Evolutionary conservation across 768 basidiomycete genomes (phyloP).

Genomic region (Scleroderma bovista): DNA sequence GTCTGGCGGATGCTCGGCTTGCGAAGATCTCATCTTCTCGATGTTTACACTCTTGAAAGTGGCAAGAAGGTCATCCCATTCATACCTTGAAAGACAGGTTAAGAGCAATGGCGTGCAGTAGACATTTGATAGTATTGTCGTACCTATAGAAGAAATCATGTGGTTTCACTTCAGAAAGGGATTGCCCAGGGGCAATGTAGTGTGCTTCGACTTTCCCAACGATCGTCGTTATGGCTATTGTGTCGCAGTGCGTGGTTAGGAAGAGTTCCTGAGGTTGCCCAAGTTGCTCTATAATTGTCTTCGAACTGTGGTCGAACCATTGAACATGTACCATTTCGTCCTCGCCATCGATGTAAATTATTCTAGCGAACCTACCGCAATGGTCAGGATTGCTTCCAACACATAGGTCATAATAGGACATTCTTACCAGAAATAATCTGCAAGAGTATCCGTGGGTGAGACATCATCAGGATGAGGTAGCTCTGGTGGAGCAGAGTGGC

Average conservation of each 20-base stretch:
- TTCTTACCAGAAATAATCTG: slow-evolving; percentile 70
- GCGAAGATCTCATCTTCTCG: slow-evolving; percentile 11
- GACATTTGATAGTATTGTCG: slow-evolving; percentile 3
- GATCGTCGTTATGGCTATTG: slow-evolving; percentile 34
- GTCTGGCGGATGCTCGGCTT: slow-evolving; percentile 32
- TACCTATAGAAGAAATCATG: slow-evolving; percentile 58
- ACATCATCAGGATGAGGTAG: slow-evolving; percentile 34
- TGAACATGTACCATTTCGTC: slow-evolving; percentile 52
- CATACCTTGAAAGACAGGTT: slow-evolving; percentile 36
- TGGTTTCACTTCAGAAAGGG: slow-evolving; percentile 21
- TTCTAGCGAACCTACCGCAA: slow-evolving; percentile 57
- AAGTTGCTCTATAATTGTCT: slow-evolving; percentile 56
- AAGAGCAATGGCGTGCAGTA: neutral
- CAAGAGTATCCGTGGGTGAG: slow-evolving; percentile 36
- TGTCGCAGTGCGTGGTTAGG: slow-evolving; percentile 49
- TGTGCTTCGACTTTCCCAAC: slow-evolving; percentile 46
- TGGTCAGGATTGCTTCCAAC: neutral
- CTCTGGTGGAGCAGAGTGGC: slow-evolving; percentile 22
- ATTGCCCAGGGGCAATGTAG: slow-evolving; percentile 21
- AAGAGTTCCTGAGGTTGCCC: slow-evolving; percentile 63
- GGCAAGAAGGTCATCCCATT: slow-evolving; percentile 42
- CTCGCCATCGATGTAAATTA: slow-evolving; percentile 46
- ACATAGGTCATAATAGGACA: neutral
- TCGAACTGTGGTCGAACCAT: slow-evolving; percentile 69
- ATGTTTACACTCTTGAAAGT: slow-evolving; percentile 41